Conservation (phyloP, 139 green algal genomes). For the Marvania coccoides region DNA sequence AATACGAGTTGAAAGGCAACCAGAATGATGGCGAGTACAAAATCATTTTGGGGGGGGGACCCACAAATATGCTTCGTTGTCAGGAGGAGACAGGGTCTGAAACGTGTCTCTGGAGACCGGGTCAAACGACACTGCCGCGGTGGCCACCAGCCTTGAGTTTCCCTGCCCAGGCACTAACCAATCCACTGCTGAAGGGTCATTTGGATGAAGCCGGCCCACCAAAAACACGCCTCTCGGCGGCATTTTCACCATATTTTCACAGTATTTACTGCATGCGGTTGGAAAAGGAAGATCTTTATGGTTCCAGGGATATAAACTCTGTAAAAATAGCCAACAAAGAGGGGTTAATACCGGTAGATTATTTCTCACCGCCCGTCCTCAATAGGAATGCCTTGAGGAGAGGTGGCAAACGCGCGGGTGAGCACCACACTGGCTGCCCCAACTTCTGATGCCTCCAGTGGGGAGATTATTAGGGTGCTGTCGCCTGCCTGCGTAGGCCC, state of each 20-base stretch:
- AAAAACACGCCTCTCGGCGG: background rate
- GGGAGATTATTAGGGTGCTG: background rate
- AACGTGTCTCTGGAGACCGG: conserved; percentile 3
- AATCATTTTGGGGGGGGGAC: no score
- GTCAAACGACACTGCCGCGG: background rate
- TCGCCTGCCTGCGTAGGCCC: background rate
- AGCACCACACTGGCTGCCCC: background rate
- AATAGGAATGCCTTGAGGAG: background rate
- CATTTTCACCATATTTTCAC: background rate
- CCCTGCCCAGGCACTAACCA: background rate
- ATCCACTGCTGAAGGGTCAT: background rate
- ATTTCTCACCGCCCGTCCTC: background rate
- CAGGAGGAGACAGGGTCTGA: background rate
- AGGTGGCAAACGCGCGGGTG: background rate
- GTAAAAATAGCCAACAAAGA: no score
- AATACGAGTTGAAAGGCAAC: no score
- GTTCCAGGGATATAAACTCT: no score
- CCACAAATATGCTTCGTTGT: conserved; percentile 11
- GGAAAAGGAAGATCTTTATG: no score
- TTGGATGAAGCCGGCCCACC: background rate
- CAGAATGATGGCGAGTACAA: no score
- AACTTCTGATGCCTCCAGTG: background rate
- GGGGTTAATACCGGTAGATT: no score
- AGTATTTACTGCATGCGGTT: background rate
- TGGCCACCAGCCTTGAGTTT: background rate